Base-by-base conservation (phyloP, 2,329 filamentous ascomycete species). In the Colletotrichum salicis region DNA sequence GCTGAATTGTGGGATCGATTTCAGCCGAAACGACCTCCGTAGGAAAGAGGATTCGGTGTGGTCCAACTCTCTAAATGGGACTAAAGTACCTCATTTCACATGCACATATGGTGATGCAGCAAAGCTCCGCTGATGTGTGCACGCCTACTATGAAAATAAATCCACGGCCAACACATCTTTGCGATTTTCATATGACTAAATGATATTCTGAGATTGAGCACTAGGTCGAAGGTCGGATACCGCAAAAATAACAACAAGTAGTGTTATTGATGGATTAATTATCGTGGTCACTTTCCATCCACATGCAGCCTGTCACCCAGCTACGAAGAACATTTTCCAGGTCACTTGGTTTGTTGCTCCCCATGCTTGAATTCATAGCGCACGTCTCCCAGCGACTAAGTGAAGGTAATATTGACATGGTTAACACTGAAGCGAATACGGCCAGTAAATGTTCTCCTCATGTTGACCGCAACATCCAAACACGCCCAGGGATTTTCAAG, bases 401-500 rank as follows among this genome's bases (percentile, higher is more conserved):
- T 7, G 11, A 55, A 6, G 27, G 60, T 33, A 24, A 31, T 72
- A 57, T 64, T 51, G 55, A 33, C 60, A 70, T 61, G 65, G 55
- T 57, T 48, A 31, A 41, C 22, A n/a, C 22, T 29, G 41, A 63
- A 63, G 37, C 41, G 58, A 71, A 19, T 33, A 62, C 63, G 29
- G 41, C 33, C 8, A 10, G 22, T 33, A 5, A 10, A 27, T n/a
- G n/a, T 19, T 13, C 24, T 31, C 29, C 13, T 13, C 5, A 51
- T n/a, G 45, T 5, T 37, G 31, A 27, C 29, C 59, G n/a, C 35
- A 31, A 24, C 29, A 41, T 60, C 24, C 51, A 41, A n/a, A 29
- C 48, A 19, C 22, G 51, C 12, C 55, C 57, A 37, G 64, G 45
- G 27, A 55, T 59, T 64, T 48, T 29, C 59, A 56, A 19, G 33